Evolutionary conservation across 805 yeast species (phyloP).

Genomic region (Hanseniaspora lindneri): DNA sequence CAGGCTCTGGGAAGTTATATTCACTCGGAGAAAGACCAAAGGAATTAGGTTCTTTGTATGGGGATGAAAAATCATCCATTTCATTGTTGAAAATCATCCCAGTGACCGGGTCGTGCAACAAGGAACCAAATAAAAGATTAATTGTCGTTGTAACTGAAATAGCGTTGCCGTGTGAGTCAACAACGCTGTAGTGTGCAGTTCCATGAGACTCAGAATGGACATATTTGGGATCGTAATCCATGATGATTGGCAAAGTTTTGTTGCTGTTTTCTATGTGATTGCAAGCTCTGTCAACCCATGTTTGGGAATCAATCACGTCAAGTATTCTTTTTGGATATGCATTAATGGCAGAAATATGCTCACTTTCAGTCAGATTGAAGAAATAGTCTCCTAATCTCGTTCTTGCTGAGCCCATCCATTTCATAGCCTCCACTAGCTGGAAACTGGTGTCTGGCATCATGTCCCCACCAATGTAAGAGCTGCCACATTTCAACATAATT

Average conservation of each 20-base stretch:
- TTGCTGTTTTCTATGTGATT: slow-evolving; percentile 34
- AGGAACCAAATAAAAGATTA: slow-evolving; percentile 70
- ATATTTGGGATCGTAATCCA: slow-evolving; percentile 66
- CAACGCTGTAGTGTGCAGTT: slow-evolving; percentile 73
- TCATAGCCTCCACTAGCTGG: slow-evolving; percentile 72
- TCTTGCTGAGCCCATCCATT: slow-evolving; percentile 83
- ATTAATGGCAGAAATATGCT: slow-evolving; percentile 18
- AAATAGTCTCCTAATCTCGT: slow-evolving; percentile 65
- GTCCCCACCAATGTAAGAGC: slow-evolving; percentile 32
- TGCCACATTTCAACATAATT: slow-evolving; percentile 40
- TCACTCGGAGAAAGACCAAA: slow-evolving; percentile 73
- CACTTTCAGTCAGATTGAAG: slow-evolving; percentile 21
- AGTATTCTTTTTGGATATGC: slow-evolving; percentile 31
- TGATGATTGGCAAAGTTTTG: slow-evolving; percentile 52
- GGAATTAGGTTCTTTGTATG: slow-evolving; percentile 43
- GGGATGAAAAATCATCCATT: slow-evolving; percentile 88
- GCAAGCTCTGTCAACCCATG: slow-evolving; percentile 46
- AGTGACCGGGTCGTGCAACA: slow-evolving; percentile 67
- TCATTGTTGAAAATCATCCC: slow-evolving; percentile 79
- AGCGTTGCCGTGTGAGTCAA: slow-evolving; percentile 65
- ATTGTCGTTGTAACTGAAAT: slow-evolving; percentile 83
- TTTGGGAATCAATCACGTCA: slow-evolving; percentile 35
- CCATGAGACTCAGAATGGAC: slow-evolving; percentile 77
- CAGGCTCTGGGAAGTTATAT: slow-evolving; percentile 64
- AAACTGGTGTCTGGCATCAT: slow-evolving; percentile 44